Base-by-base conservation (phyloP, 345 rosid species). In the Chamaenerion angustifolium region DNA sequence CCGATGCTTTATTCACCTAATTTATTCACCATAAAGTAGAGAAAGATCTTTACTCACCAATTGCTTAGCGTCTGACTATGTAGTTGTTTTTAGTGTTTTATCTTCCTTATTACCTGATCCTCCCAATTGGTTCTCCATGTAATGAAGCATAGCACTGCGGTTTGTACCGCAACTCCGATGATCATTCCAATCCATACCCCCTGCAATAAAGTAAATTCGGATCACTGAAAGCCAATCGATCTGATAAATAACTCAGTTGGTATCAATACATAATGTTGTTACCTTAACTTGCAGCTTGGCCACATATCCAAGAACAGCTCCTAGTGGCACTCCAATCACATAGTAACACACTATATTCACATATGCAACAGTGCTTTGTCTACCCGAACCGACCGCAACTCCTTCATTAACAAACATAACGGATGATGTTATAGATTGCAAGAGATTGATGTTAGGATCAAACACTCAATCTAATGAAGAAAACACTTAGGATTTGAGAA, bases 131-230 rank as follows among this genome's bases (percentile, higher is more conserved):
- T 76, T 51, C 25, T 73, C 62, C 53, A 71, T 23, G 77, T 74
- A 48, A 79, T 49, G 31, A 60, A 69, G 45, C 71, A 68, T 50
- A 76, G 64, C 43, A 69, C 61, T 0, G 44, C 9, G 0, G 68
- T 52, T 50, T 79, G 86, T 48, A 53, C 4, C 14, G 54, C 51
- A 25, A 69, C 55, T 31, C 86, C 86, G 15, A 71, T 27, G 9
- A 71, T 23, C 80, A 80, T 69, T 49, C 86, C 86, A 19, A 68
- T 63, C 86, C 86, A 80, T 1, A 80, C 60, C 46, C 82, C 86
- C 82, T 79, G 23, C 27, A 23, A 23, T 19, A 19, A 49, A 3
- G 4, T n/a, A n/a, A n/a, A n/a, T n/a, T n/a, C n/a, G n/a, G n/a
- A n/a, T n/a, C n/a, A n/a, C n/a, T n/a, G n/a, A n/a, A n/a, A n/a